phyloP scores from a whole-genome alignment of 345 rosid species.

The Rhodomyrtus tomentosa region DNA sequence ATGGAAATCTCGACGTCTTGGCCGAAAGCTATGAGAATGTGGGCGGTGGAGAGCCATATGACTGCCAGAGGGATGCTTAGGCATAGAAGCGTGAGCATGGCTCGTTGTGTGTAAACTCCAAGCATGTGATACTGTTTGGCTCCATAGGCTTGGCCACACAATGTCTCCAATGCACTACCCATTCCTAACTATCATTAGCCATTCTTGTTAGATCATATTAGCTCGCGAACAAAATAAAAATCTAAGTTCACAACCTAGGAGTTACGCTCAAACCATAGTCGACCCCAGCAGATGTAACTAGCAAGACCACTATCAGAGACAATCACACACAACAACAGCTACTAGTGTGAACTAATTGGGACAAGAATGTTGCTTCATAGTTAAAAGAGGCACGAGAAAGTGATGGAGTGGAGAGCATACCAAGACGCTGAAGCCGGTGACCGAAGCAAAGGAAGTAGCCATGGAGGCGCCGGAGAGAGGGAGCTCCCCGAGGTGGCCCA shows the following conservation, averaged over 20 bases:
- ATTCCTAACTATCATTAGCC: background rate
- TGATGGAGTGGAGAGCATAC: constrained; percentile 5
- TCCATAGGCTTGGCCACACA: constrained; percentile 64
- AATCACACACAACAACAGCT: background rate
- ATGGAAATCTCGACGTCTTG: constrained; percentile 29
- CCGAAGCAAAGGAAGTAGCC: constrained; percentile 38
- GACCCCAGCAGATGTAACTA: background rate
- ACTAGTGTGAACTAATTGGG: too few species aligned
- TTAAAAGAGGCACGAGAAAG: background rate
- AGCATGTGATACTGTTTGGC: constrained; percentile 58
- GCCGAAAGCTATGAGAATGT: constrained; percentile 27
- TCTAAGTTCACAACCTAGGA: background rate
- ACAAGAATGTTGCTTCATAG: background rate
- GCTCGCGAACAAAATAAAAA: background rate
- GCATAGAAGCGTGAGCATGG: constrained; percentile 39
- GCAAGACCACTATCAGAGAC: background rate
- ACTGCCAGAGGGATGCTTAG: constrained; percentile 40
- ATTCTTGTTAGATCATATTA: background rate
- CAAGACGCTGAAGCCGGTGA: constrained; percentile 31
- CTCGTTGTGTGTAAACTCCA: constrained; percentile 54
- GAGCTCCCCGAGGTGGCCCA: constrained; percentile 38
- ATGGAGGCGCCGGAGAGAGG: constrained; percentile 33
- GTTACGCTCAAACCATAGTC: background rate
- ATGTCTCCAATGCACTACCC: constrained; percentile 40
- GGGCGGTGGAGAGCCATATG: constrained; percentile 38